A percentile compares a stretch with the other conserved stretches of the same genome.
phyloP scores from a whole-genome alignment of 1,284 basidiomycete species.

The Papiliotrema laurentii region DNA sequence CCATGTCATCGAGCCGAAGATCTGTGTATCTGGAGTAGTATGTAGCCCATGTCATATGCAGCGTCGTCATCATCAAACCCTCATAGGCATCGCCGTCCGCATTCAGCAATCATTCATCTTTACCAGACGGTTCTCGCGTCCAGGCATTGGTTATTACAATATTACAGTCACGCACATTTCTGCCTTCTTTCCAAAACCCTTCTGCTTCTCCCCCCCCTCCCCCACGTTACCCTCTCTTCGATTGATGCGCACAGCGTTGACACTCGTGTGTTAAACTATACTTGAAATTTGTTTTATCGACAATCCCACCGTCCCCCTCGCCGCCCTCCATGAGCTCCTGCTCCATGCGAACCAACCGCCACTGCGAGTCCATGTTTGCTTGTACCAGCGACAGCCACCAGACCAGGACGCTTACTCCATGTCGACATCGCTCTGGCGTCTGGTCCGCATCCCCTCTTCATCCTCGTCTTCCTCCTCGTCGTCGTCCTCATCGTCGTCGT shows the following conservation, averaged over 20 bases:
- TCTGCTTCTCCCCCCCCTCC: not conserved
- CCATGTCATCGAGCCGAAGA: too few species aligned
- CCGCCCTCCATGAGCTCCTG: not conserved
- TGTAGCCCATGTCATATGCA: too few species aligned
- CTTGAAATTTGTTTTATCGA: not conserved
- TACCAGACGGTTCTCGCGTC: too few species aligned
- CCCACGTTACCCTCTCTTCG: not conserved
- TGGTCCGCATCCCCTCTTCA: constrained; percentile 37
- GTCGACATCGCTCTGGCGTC: constrained; percentile 45
- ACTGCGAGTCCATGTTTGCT: not conserved
- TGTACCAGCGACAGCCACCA: not conserved
- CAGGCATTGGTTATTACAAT: too few species aligned
- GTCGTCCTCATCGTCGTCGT: constrained; percentile 34
- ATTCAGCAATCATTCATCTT: too few species aligned
- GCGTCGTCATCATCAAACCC: too few species aligned
- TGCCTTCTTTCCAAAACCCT: not conserved
- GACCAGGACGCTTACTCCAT: constrained; percentile 29
- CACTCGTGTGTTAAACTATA: not conserved
- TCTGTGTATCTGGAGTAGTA: too few species aligned
- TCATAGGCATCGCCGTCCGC: too few species aligned
- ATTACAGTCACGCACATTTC: too few species aligned
- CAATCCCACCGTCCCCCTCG: not conserved
- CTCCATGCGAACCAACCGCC: too few species aligned
- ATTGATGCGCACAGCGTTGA: not conserved
- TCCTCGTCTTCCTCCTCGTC: constrained; percentile 45